Evolutionary conservation across 2,329 filamentous ascomycete species (phyloP).

Genomic region (Coniosporium tulheliwenetii): DNA sequence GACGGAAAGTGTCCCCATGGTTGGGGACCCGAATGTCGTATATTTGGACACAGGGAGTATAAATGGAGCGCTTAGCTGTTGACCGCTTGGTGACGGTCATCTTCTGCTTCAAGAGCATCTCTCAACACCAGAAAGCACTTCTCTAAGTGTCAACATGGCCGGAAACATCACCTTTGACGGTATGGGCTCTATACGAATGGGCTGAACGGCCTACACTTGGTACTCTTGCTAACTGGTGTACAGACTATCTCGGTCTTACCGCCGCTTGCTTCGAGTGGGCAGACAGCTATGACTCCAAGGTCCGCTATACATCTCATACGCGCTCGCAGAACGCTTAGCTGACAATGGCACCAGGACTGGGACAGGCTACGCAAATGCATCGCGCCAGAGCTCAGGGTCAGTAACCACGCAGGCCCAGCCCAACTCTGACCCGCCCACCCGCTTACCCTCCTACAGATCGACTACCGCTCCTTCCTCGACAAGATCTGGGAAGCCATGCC

Average conservation of each 20-base stretch:
- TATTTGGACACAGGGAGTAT: too few species aligned
- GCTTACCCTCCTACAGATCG: conserved; percentile 33
- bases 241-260: conserved; percentile 35
- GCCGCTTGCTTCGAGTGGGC: conserved; percentile 44
- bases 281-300: conserved; percentile 49
- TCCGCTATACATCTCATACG: conserved; percentile 3
- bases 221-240: neutral
- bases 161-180: neutral
- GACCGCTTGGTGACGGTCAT: too few species aligned
- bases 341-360: conserved; percentile 31
- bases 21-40: too few species aligned
- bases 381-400: conserved; percentile 40
- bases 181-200: neutral
- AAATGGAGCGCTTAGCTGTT: too few species aligned
- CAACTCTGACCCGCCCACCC: neutral
- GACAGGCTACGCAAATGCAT: conserved; percentile 43
- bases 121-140: neutral
- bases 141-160: neutral
- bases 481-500: conserved; percentile 42
- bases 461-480: conserved; percentile 47
- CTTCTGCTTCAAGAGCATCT: neutral
- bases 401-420: conserved; percentile 5
- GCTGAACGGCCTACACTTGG: neutral
- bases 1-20: too few species aligned
- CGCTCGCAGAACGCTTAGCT: neutral